These are phyloP conservation scores for Diaporthe citrichinensis DNA, from an alignment of 2,329 filamentous ascomycete species.

Conservation along the genomic window DNA sequence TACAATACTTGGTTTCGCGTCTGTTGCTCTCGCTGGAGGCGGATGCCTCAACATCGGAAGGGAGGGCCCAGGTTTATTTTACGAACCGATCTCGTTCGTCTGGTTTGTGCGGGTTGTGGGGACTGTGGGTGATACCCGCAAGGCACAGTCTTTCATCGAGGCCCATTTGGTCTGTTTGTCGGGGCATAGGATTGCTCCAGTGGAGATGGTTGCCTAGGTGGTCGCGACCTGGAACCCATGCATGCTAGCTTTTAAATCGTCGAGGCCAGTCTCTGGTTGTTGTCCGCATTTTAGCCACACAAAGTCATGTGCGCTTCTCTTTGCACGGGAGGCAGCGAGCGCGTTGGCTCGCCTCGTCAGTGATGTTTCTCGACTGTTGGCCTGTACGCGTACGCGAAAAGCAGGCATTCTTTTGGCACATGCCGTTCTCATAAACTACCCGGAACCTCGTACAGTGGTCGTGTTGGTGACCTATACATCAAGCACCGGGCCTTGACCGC, in stretches of 20 bases:
- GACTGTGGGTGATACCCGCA: neutral
- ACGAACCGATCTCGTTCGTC: neutral
- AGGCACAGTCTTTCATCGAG: neutral
- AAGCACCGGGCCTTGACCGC: slow-evolving; percentile 62
- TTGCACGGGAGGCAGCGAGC: neutral
- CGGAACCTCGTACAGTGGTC: neutral
- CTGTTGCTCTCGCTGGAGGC: neutral
- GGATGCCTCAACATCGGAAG: neutral
- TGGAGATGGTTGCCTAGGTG: neutral
- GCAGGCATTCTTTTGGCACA: neutral
- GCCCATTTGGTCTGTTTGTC: neutral
- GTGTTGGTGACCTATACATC: slow-evolving; percentile 17
- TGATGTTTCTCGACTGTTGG: neutral
- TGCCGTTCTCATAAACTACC: neutral
- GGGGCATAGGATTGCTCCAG: neutral
- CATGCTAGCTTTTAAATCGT: neutral
- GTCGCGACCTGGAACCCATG: neutral
- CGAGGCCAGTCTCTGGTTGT: neutral
- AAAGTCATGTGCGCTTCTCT: neutral
- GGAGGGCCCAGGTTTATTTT: neutral
- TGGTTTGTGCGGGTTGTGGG: neutral
- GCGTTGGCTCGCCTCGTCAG: neutral
- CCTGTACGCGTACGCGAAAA: no score
- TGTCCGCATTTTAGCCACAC: neutral
- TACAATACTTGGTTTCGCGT: neutral